Base-by-base conservation (phyloP, 352 stramenopile species). In the Thalassiosira hispida region DNA sequence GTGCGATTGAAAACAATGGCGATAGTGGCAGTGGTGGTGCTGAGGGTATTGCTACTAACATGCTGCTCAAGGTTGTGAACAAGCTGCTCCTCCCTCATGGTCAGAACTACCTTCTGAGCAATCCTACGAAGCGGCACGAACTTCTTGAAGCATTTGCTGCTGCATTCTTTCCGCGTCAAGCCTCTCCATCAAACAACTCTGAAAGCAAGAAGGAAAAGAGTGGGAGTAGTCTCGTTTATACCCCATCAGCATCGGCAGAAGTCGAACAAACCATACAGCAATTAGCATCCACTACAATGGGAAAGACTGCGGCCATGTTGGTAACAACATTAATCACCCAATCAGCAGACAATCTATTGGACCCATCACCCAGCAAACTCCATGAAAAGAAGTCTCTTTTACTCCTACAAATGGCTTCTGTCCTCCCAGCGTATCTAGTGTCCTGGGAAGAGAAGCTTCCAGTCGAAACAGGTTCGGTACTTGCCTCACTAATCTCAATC, bases 401-500 rank as follows among this genome's bases (percentile, higher is more conserved):
- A 22, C 25, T 85, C 31, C 33, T 85, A 9, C 72, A 81, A 59
- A 77, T 83, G 72, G 3, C 63, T 53, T 77, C 74, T 9, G 67
- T 81, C 57, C 56, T 83, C 63, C 77, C 77, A n/a, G 14, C 64
- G 20, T 88, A 82, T 69, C 31, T 81, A 6, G 23, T 35, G 23
- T 69, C 62, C 14, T 86, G 79, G 79, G 51, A 78, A 68, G 73
- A 65, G 18, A 55, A 55, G 9, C 62, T 67, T 68, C 79, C 79
- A 62, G 27, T 61, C 11, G 68, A 86, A 44, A 72, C 73, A 46
- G 79, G 73, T 29, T 23, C 47, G n/a, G 79, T 81, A 22, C 65
- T 86, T 46, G 56, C 74, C 20, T 66, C 73, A 46, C 63, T 86
- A 22, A 53, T 83, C 23, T 76, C 73, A 60, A 66, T 86, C 20